Evolutionary conservation across 345 rosid genomes (phyloP).

Genomic region (Noccaea caerulescens): DNA sequence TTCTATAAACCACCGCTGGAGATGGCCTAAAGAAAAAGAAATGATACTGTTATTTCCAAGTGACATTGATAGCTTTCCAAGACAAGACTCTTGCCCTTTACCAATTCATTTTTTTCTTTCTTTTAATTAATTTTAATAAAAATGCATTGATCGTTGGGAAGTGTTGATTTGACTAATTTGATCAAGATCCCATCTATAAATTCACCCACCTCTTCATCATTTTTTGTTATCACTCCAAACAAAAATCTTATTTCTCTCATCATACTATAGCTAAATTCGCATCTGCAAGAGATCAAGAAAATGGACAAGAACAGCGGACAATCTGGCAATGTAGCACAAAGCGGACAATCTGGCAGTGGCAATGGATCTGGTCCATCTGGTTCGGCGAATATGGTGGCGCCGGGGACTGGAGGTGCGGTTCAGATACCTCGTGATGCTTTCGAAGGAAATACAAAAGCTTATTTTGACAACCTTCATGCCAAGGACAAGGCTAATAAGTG

Average conservation of each 20-base stretch:
- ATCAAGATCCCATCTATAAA: constrained; percentile 15
- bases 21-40: too few relatives aligned
- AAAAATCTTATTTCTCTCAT: neutral
- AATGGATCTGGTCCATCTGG: neutral
- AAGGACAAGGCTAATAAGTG: constrained; percentile 19
- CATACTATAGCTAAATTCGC: neutral
- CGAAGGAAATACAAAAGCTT: neutral
- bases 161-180: constrained; percentile 12
- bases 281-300: neutral
- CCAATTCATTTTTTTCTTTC: neutral
- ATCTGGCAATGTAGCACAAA: neutral
- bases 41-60: neutral
- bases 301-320: constrained; percentile 8
- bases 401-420: constrained; percentile 18
- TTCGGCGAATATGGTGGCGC: constrained; percentile 3
- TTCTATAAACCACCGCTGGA: too few relatives aligned
- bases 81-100: constrained; percentile 13
- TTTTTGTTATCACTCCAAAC: neutral
- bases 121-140: too few relatives aligned
- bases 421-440: constrained; percentile 6
- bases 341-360: too few relatives aligned
- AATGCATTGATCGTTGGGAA: neutral
- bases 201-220: neutral
- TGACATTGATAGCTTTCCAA: constrained; percentile 23
- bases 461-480: constrained; percentile 9